Base-by-base conservation (phyloP, 306 rosid species). In the Prunus mume region DNA sequence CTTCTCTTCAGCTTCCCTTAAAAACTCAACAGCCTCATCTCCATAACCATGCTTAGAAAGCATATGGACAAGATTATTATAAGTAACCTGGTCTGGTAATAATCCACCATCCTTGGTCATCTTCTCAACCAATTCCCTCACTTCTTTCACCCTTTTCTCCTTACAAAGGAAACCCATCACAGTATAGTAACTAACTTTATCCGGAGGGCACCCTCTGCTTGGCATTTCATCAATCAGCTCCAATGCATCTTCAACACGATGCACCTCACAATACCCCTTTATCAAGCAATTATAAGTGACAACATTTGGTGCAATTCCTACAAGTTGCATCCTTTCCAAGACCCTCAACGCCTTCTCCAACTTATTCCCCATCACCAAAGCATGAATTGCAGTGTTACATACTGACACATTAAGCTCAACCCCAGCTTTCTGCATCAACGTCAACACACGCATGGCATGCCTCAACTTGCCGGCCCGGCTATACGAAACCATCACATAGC, bases 391-490 rank as follows among this genome's bases (percentile, higher is more conserved):
- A 79, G 89, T 92, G 83, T 92, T 94, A 83, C 95, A 92, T 73
- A 89, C 64, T 9, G 92, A 88, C 62, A 92, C 71, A 86, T 90
- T 75, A 57, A 87, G 91, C 54, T 92, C 93, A 71, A 92, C 87
- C 68, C 98, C 96, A 20, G 96, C 95, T 80, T 56, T 94, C 79
- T 92, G 98, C 98, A 94, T 91, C 86, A 94, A 84, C 24, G 93
- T 94, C 90, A 94, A 78, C 76, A 88, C 69, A 66, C 51, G 78
- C 90, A 92, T 43, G 2, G 96, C 90, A 70, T 87, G 82, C 85
- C 93, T 84, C 82, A 94, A 79, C 83, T 73, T 90, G 18, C 95
- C 89, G 0, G 97, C 97, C 60, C 93, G 86, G 50, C 97, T 90
- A 80, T 90, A 94, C 9, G 96, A 89, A 57, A 87, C 86, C 96